Evolutionary conservation across 2,329 filamentous ascomycete genomes (phyloP).

Genomic region (Apiospora arundinis): DNA sequence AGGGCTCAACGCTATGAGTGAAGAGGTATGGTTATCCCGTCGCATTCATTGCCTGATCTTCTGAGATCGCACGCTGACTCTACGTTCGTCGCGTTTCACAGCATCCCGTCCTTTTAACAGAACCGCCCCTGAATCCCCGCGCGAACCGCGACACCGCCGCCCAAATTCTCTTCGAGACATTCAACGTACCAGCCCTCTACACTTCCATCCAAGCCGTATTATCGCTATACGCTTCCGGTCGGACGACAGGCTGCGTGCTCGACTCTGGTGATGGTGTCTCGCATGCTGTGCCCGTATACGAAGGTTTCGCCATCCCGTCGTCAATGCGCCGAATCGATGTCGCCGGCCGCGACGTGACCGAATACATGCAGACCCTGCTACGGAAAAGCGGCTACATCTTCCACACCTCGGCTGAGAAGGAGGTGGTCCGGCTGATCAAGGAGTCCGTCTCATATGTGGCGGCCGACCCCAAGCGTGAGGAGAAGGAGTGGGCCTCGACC

Average conservation of each 20-base stretch:
- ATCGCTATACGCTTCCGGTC: conserved; percentile 92
- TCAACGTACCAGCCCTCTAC: conserved; percentile 96
- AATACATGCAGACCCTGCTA: conserved; percentile 88
- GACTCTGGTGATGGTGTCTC: conserved; percentile 97
- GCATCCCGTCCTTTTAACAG: conserved; percentile 95
- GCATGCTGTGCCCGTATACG: conserved; percentile 96
- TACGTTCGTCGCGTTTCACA: conserved; percentile 41
- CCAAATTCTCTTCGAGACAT: conserved; percentile 97
- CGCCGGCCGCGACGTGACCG: conserved; percentile 93
- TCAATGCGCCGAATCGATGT: conserved; percentile 96
- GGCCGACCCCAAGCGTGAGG: conserved; percentile 87
- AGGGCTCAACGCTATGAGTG: conserved; percentile 93
- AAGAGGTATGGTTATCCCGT: conserved; percentile 70
- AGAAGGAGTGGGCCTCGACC: conserved; percentile 90
- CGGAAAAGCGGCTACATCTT: conserved; percentile 94
- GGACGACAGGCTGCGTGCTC: conserved; percentile 94
- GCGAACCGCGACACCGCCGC: conserved; percentile 95
- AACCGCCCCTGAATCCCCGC: conserved; percentile 93
- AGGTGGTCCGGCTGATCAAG: conserved; percentile 97
- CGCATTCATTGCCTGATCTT: conserved; percentile 21
- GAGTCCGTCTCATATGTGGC: conserved; percentile 94
- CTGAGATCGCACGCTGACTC: neutral
- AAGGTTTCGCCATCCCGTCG: conserved; percentile 95
- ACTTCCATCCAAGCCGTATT: conserved; percentile 97
- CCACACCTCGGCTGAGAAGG: conserved; percentile 98